phyloP scores from a whole-genome alignment of 179 eudicot species.

The Patellifolia procumbens region DNA sequence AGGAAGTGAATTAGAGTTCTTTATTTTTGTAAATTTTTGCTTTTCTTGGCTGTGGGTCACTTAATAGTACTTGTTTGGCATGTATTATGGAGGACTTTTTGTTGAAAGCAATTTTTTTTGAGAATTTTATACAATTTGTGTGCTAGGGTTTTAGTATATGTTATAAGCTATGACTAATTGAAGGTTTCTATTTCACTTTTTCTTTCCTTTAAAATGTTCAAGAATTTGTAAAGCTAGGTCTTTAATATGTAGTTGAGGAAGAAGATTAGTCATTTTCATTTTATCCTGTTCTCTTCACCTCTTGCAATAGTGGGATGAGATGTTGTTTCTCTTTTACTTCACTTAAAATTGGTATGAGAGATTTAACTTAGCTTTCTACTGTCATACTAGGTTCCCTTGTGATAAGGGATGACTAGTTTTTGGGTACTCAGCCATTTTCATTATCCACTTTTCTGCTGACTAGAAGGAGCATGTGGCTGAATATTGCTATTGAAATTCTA shows the following conservation, averaged over 20 bases:
- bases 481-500: not conserved
- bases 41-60: conserved; percentile 4
- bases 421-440: not conserved
- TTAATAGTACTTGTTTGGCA: conserved; percentile 29
- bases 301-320: not conserved
- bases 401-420: not conserved
- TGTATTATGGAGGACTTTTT: conserved; percentile 4
- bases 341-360: not conserved
- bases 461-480: not conserved
- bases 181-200: not conserved
- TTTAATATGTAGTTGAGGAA: not conserved
- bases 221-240: not conserved
- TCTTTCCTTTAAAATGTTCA: not conserved
- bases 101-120: not conserved
- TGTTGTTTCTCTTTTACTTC: conserved; percentile 8
- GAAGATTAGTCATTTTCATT: conserved; percentile 12
- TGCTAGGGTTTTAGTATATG: conserved; percentile 25
- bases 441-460: not conserved
- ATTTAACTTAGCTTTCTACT: not conserved
- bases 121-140: not conserved
- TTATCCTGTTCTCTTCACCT: not conserved
- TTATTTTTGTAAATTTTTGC: not conserved
- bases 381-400: not conserved
- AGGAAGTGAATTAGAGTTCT: not conserved
- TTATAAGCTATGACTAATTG: conserved; percentile 3